Percentiles rank a stretch among this genome's conserved stretches.
These are phyloP conservation scores for Agaricus blazei DNA, from an alignment of 768 basidiomycete genomes.

Conservation along the genomic window DNA sequence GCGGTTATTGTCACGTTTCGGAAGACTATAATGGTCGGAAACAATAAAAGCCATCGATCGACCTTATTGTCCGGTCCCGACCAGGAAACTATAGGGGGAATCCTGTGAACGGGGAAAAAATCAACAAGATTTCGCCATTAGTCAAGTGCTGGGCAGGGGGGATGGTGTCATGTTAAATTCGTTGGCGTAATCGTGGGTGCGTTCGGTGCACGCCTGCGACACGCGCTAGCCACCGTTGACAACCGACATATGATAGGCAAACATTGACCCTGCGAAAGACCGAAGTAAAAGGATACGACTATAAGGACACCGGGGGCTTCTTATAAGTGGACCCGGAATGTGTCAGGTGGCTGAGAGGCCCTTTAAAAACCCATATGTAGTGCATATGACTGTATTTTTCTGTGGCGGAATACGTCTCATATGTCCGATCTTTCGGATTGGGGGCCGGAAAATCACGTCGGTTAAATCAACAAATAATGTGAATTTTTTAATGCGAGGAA, in stretches of 20 bases:
- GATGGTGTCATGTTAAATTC: constrained; percentile 1
- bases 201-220: constrained; percentile 3
- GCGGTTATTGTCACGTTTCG: no score
- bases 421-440: background rate
- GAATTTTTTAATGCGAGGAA: background rate
- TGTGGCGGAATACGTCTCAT: background rate
- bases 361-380: background rate
- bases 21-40: no score
- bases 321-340: constrained; percentile 3
- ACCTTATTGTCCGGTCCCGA: no score
- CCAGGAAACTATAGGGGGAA: no score
- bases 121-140: background rate
- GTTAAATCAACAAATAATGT: background rate
- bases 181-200: constrained; percentile 4
- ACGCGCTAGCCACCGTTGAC: background rate
- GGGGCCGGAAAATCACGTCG: background rate
- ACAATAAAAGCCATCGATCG: no score
- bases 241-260: background rate
- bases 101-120: background rate
- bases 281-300: constrained; percentile 4
- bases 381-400: constrained; percentile 6
- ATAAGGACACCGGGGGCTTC: background rate
- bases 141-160: background rate
- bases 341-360: constrained; percentile 3
- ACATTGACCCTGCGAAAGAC: background rate